phyloP scores from a whole-genome alignment of 140 eudicot genomes.

The Oenanthe javanica region DNA sequence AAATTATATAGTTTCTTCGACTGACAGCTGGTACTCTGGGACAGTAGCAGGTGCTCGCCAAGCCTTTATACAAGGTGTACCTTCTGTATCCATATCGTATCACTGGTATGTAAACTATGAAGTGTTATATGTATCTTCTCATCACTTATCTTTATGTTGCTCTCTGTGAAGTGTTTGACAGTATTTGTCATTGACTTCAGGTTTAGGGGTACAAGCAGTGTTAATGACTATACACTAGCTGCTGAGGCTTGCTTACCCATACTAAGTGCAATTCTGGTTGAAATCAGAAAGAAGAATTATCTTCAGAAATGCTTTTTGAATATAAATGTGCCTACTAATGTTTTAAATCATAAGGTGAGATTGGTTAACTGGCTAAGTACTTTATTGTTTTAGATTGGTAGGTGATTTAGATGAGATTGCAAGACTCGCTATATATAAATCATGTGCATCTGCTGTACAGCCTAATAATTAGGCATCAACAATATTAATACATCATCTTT shows the following conservation, averaged over 20 bases:
- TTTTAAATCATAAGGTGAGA: conserved; percentile 69
- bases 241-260: conserved; percentile 98
- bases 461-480: not conserved
- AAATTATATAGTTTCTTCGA: not conserved
- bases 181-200: conserved; percentile 28
- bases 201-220: conserved; percentile 57
- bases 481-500: not conserved
- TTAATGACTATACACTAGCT: conserved; percentile 57
- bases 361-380: not conserved
- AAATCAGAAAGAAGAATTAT: conserved; percentile 49
- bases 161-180: not conserved
- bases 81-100: conserved; percentile 75
- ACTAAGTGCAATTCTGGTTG: conserved; percentile 40
- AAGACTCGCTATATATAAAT: not conserved
- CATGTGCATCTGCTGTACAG: not conserved
- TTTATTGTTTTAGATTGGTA: not conserved
- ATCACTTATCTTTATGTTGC: not conserved
- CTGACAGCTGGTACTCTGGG: conserved; percentile 49
- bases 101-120: conserved; percentile 47
- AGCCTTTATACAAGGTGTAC: conserved; percentile 72
- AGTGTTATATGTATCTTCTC: not conserved
- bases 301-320: conserved; percentile 63
- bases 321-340: conserved; percentile 71
- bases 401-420: not conserved
- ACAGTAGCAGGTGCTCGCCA: conserved; percentile 97